phyloP scores from a whole-genome alignment of 2,329 filamentous ascomycete species.

The Teratosphaeria nubilosa region DNA sequence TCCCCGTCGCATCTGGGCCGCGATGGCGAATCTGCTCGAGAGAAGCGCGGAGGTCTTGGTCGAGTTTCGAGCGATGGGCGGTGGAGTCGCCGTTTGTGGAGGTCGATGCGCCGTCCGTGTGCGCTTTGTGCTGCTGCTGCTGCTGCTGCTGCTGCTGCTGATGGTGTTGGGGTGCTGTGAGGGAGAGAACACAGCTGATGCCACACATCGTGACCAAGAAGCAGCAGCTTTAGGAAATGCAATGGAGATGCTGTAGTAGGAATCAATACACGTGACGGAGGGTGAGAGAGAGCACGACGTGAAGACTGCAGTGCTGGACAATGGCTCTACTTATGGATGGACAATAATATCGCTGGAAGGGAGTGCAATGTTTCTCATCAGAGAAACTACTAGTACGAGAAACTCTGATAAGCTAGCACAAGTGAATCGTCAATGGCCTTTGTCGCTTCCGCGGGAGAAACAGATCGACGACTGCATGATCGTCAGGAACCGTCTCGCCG shows the following conservation, averaged over 20 bases:
- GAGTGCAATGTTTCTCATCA: no score
- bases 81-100: slow-evolving; percentile 9
- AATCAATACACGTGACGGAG: not conserved
- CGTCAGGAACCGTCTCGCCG: not conserved
- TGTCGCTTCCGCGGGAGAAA: not conserved
- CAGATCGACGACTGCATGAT: not conserved
- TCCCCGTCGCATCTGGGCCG: slow-evolving; percentile 37
- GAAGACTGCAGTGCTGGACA: not conserved
- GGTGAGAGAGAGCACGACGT: not conserved
- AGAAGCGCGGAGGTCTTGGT: slow-evolving; percentile 20
- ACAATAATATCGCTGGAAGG: no score
- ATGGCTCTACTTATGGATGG: not conserved
- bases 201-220: slow-evolving; percentile 18
- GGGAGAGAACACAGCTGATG: slow-evolving; percentile 19
- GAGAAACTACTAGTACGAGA: not conserved
- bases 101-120: not conserved
- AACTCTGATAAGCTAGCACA: not conserved
- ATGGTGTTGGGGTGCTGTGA: slow-evolving; percentile 2
- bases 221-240: not conserved
- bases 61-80: slow-evolving; percentile 9
- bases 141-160: slow-evolving; percentile 6
- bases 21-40: slow-evolving; percentile 34
- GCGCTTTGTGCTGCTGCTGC: slow-evolving; percentile 1
- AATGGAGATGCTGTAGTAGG: not conserved
- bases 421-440: not conserved